Evolutionary conservation across 495 filamentous ascomycete genomes (phyloP).

Genomic region (Talaromyces thailandensis): DNA sequence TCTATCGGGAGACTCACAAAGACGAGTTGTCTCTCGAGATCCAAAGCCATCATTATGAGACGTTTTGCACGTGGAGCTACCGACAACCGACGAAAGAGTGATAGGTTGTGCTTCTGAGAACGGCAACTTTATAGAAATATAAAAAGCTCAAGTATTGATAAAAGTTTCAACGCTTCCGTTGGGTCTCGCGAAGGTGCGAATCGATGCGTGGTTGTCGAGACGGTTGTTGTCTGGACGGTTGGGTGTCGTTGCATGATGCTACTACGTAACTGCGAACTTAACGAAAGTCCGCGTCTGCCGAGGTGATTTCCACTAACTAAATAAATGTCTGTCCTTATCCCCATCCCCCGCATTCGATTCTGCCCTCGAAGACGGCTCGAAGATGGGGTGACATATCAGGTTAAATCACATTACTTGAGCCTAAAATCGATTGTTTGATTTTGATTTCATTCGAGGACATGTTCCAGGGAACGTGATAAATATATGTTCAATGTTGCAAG

Average conservation of each 20-base stretch:
- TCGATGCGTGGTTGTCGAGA: neutral
- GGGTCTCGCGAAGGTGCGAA: neutral
- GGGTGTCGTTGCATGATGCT: neutral
- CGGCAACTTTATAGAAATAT: neutral
- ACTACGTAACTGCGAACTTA: neutral
- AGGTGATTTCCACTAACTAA: neutral
- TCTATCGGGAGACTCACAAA: conserved; percentile 49
- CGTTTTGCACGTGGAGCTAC: neutral
- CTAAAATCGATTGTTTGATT: neutral
- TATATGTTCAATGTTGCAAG: neutral
- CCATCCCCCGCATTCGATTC: neutral
- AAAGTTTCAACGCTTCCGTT: neutral
- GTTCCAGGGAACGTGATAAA: neutral
- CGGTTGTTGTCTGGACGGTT: neutral
- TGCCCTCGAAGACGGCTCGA: too few species aligned
- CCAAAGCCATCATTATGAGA: conserved; percentile 50
- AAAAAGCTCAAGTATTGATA: neutral
- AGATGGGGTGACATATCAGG: neutral
- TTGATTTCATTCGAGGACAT: too few species aligned
- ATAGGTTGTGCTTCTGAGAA: neutral
- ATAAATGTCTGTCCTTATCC: neutral
- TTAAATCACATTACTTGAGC: neutral
- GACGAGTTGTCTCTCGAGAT: conserved; percentile 69
- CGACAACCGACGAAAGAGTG: neutral
- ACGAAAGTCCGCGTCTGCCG: neutral